A percentile compares a stretch with the other conserved stretches of the same genome.
phyloP scores from a whole-genome alignment of 768 basidiomycete genomes.

The Flagelloscypha sp. region DNA sequence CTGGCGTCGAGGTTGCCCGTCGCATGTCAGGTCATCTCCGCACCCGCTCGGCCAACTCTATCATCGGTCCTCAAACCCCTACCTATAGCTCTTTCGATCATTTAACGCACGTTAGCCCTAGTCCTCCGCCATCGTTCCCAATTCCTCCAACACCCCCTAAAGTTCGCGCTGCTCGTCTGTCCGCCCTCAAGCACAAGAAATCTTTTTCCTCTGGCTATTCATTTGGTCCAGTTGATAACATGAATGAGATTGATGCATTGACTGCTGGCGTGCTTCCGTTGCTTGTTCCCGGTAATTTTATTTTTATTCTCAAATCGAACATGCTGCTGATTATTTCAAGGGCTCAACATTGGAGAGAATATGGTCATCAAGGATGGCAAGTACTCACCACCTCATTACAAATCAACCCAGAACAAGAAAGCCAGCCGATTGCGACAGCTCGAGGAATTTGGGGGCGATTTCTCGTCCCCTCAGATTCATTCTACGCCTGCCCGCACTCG shows the following conservation, averaged over 20 bases:
- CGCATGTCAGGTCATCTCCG: slow-evolving; percentile 45
- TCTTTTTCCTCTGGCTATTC: slow-evolving; percentile 60
- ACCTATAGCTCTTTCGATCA: slow-evolving; percentile 26
- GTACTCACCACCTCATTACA: slow-evolving; percentile 35
- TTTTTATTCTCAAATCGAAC: too few relatives aligned
- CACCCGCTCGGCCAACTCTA: slow-evolving; percentile 49
- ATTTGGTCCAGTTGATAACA: slow-evolving; percentile 46
- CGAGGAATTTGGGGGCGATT: slow-evolving; percentile 37
- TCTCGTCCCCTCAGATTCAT: slow-evolving; percentile 49
- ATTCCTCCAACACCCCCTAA: slow-evolving; percentile 71
- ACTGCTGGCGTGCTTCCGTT: slow-evolving; percentile 62
- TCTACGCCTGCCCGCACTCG: slow-evolving; percentile 47
- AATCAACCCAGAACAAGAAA: too few relatives aligned
- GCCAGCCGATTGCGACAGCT: slow-evolving; percentile 24
- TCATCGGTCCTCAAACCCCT: slow-evolving; percentile 31
- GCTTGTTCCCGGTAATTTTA: slow-evolving; percentile 59
- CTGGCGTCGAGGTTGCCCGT: slow-evolving; percentile 22
- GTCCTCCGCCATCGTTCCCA: slow-evolving; percentile 58
- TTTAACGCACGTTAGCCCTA: slow-evolving; percentile 32
- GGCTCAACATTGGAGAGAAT: slow-evolving; percentile 47
- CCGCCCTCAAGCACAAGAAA: slow-evolving; percentile 48
- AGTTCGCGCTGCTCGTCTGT: slow-evolving; percentile 48
- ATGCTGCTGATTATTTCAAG: too few relatives aligned
- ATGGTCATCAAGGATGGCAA: slow-evolving; percentile 45
- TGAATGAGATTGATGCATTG: slow-evolving; percentile 64